A percentile compares a stretch with the other conserved stretches of the same genome.
These are phyloP conservation scores for Kokia cookei DNA, from an alignment of 441 rosid species.

Conservation along the genomic window DNA sequence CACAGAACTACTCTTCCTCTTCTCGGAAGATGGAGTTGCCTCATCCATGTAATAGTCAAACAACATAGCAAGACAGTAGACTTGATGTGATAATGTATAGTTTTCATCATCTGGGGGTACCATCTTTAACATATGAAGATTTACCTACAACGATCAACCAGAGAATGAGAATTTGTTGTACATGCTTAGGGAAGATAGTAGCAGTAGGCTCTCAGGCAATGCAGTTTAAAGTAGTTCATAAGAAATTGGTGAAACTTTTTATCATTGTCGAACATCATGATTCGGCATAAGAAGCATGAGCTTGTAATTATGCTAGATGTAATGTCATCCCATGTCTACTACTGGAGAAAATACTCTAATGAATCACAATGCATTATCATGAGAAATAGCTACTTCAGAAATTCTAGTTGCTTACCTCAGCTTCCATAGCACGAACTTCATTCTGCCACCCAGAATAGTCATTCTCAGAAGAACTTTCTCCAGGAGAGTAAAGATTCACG, in stretches of 20 bases:
- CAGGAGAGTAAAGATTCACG: conserved; percentile 36
- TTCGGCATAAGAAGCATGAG: not conserved
- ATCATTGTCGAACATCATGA: not conserved
- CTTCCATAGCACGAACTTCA: conserved; percentile 86
- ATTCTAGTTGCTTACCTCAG: conserved; percentile 53
- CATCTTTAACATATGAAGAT: conserved; percentile 67
- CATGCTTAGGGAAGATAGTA: not conserved
- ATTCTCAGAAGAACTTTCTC: conserved; percentile 25
- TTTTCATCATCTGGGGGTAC: conserved; percentile 58
- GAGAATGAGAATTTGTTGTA: conserved; percentile 2
- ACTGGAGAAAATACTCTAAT: not conserved
- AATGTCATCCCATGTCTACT: not conserved
- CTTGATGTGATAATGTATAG: conserved; percentile 62
- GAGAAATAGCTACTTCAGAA: conserved; percentile 1
- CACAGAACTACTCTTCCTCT: conserved; percentile 45
- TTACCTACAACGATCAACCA: conserved; percentile 44
- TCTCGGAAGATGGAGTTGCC: conserved; percentile 40
- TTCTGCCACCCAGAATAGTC: conserved; percentile 47
- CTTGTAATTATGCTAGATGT: not conserved
- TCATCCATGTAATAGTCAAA: conserved; percentile 70
- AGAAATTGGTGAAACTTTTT: not conserved
- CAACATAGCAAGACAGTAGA: conserved; percentile 73
- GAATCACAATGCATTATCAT: not conserved
- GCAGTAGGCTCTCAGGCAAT: not conserved
- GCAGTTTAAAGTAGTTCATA: not conserved